Conservation (phyloP, 106 monocot genomes). For the Alisma plantagoaquatica region DNA sequence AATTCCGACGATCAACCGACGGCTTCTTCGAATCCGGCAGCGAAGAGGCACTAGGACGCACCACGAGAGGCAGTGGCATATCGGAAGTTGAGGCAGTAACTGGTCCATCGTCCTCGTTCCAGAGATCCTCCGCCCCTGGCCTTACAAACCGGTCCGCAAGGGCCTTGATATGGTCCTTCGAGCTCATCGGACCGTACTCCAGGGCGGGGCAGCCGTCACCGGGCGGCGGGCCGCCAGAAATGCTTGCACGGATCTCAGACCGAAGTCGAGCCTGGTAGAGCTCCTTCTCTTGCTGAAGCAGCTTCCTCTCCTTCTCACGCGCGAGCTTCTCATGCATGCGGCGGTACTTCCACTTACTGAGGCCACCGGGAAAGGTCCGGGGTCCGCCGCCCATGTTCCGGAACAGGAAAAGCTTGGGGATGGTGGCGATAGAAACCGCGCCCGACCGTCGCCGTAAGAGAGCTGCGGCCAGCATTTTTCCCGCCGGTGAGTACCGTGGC, state of each 20-base stretch:
- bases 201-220: no score
- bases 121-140: conserved; percentile 84
- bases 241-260: conserved; percentile 51
- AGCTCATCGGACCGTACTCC: conserved; percentile 35
- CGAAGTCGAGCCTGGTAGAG: conserved; percentile 79
- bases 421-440: no score
- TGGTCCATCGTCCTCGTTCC: conserved; percentile 91
- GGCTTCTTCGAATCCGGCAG: not conserved
- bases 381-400: conserved; percentile 91
- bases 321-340: conserved; percentile 99
- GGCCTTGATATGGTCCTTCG: conserved; percentile 59
- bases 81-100: conserved; percentile 4
- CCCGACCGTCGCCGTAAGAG: no score
- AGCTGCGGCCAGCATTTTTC: no score
- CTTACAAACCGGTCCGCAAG: conserved; percentile 86
- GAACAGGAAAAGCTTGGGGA: conserved; percentile 9
- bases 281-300: conserved; percentile 81
- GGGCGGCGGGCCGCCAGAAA: no score
- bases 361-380: conserved; percentile 84
- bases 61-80: no score
- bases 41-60: no score
- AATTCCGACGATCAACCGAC: no score
- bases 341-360: conserved; percentile 95
- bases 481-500: no score
- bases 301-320: conserved; percentile 54